Evolutionary conservation across 2,329 filamentous ascomycete species (phyloP), one percentile per base, ranked within the genome.

Genomic region (Cordyceps javanica): DNA sequence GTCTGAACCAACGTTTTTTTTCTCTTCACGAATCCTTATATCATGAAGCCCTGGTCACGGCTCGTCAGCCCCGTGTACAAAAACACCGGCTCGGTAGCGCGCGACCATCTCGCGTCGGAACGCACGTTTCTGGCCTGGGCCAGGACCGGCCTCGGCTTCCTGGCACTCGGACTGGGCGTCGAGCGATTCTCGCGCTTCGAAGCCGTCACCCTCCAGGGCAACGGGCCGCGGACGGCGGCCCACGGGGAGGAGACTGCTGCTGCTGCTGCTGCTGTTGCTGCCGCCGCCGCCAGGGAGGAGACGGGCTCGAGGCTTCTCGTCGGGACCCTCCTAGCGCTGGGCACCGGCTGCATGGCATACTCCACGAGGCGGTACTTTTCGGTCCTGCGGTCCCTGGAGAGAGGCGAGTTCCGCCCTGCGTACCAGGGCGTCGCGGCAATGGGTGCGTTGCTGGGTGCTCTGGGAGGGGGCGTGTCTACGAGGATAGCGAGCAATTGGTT

Each of bases 101-200:
- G 48, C 48, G 48, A 51, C 48, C 48, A 51, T n/a, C 48, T 51
- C 32, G 48, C 48, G 21, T 51, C 48, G 23, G 48, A 51, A 42
- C 57, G 57, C 32, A 59, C 57, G 10, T 59, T 49, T 25, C 72
- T 81, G 21, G 75, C 77, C 30, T 81, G 77, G 79, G 74, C 76
- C 11, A 72, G 78, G 11, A 79, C 76, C 3, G 77, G 77, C 0
- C 73, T 81, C 5, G 78, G 77, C 6, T 80, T 80, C 66, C 72
- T 80, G 38, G 77, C 77, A 2, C 70, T 81, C 1, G 78, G 78
- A 21, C 75, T 80, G 30, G 78, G 78, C n/a, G 67, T 75, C 39
- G 72, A 75, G 52, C 72, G 73, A 41, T 73, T 81, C 55, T 72
- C 74, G 56, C 75, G 76, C 60, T 69, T 80, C 50, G 76, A 79